These are phyloP conservation scores for Trypanosomatidae sp. DNA, from an alignment of 208 protist genomes.

Conservation along the genomic window DNA sequence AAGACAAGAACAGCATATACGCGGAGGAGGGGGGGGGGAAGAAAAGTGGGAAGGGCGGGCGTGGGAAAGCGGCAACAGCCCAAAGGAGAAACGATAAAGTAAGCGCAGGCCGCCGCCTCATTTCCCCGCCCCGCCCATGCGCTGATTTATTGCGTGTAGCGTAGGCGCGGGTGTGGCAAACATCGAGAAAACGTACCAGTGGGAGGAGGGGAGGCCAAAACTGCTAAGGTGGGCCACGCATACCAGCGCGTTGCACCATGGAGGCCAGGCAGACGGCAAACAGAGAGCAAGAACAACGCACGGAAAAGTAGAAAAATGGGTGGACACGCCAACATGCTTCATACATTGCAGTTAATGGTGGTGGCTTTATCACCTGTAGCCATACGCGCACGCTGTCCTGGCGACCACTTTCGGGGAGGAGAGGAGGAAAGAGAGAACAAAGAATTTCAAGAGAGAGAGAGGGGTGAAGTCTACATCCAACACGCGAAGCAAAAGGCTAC, in stretches of 20 bases:
- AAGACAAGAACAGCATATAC: background rate
- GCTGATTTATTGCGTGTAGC: background rate
- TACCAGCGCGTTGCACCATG: background rate
- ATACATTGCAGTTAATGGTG: background rate
- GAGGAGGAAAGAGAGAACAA: background rate
- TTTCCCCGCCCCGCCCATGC: background rate
- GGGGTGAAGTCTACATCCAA: too few species aligned
- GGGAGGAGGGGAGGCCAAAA: background rate
- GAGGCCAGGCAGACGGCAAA: background rate
- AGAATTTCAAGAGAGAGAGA: background rate
- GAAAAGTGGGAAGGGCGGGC: background rate
- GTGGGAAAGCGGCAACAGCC: background rate
- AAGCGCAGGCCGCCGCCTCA: background rate
- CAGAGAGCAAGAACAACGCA: background rate
- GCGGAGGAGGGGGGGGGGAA: background rate
- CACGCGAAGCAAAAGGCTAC: background rate
- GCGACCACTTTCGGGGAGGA: background rate
- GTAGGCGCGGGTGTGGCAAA: background rate
- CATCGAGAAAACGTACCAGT: background rate
- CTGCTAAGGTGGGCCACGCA: background rate
- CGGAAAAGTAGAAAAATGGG: background rate
- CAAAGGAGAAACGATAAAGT: background rate
- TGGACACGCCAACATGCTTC: background rate
- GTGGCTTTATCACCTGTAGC: background rate
- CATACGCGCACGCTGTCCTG: background rate